Percentiles rank a stretch among this genome's conserved stretches.
Evolutionary conservation across 495 filamentous ascomycete species (phyloP).

Genomic region (Aspergillus diversus): DNA sequence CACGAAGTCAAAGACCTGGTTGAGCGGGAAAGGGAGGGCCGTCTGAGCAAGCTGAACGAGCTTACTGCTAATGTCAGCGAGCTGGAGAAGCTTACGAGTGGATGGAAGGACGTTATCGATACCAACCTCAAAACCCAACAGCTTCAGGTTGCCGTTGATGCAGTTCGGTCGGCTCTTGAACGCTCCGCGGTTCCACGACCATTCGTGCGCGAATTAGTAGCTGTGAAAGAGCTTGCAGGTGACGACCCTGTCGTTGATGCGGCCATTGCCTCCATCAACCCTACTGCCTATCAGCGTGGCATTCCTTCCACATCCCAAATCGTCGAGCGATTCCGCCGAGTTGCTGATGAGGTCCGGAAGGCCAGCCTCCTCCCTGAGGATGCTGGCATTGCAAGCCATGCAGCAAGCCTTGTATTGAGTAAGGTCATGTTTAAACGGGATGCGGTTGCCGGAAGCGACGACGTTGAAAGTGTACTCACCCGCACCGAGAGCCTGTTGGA

Average conservation of each 20-base stretch:
- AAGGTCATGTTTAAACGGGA: conserved; percentile 94
- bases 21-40: conserved; percentile 84
- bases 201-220: conserved; percentile 88
- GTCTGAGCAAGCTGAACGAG: conserved; percentile 81
- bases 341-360: conserved; percentile 93
- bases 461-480: conserved; percentile 91
- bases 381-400: conserved; percentile 91
- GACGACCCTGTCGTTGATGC: conserved; percentile 84
- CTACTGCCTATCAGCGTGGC: conserved; percentile 88
- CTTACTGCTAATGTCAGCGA: conserved; percentile 75
- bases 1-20: conserved; percentile 77
- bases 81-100: conserved; percentile 80
- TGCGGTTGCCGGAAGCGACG: conserved; percentile 80
- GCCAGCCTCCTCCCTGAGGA: conserved; percentile 88
- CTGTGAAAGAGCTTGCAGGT: conserved; percentile 86
- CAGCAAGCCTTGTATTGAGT: conserved; percentile 82
- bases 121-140: conserved; percentile 91
- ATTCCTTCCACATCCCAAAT: conserved; percentile 81
- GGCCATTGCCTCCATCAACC: conserved; percentile 92
- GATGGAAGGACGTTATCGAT: conserved; percentile 87
- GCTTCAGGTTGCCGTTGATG: conserved; percentile 91
- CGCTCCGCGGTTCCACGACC: conserved; percentile 74
- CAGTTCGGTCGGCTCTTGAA: conserved; percentile 80
- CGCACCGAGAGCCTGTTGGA: conserved; percentile 86
- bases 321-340: conserved; percentile 92